Evolutionary conservation across 2,329 filamentous ascomycete species (phyloP), one percentile per base, ranked within the genome.

Genomic region (Talaromyces sp.): DNA sequence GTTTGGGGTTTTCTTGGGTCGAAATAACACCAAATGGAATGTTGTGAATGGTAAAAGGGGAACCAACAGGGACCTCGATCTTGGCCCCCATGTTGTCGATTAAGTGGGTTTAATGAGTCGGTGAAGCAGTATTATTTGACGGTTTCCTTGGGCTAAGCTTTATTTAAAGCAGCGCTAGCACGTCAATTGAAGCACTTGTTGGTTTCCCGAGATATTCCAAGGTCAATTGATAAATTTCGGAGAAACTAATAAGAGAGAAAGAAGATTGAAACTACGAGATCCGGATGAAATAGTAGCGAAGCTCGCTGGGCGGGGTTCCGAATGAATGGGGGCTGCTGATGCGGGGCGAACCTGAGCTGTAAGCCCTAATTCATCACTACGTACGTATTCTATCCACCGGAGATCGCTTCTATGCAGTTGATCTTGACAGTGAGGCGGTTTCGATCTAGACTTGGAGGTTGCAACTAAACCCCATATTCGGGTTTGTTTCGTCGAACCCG

Each of bases 11-110:
- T 0, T 62, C 62, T 8, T 62, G 50, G 0, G 75, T 78, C 0
- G 79, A 82, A 26, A 78, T 81, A 13, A 84, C 76, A 10, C 82
- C 81, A 55, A 81, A 84, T 0, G 82, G 82, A 43, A 84, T 79
- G 61, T 85, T 85, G 21, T 74, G 68, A 46, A 81, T 67, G 0
- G 81, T 82, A 65, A 85, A 85, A 11, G 63, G 64, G 4, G 49
- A 55, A 13, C 43, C 41, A 29, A 31, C 24, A 21, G 27, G 29
- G 19, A 61, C 32, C 19, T 38, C 43, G 27, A 61, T 61, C 31
- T 58, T 58, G 41, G 31, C 53, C 6, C 31, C 46, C 59, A 58
- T 57, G 6, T 32, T 35, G 8, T 26, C 7, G n/a, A 24, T 46
- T 24, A 24, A 2, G 11, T 3, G n/a, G 10, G 3, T 35, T 11